Conservation (phyloP, 345 rosid genomes). For the Noccaea bulbosa region DNA sequence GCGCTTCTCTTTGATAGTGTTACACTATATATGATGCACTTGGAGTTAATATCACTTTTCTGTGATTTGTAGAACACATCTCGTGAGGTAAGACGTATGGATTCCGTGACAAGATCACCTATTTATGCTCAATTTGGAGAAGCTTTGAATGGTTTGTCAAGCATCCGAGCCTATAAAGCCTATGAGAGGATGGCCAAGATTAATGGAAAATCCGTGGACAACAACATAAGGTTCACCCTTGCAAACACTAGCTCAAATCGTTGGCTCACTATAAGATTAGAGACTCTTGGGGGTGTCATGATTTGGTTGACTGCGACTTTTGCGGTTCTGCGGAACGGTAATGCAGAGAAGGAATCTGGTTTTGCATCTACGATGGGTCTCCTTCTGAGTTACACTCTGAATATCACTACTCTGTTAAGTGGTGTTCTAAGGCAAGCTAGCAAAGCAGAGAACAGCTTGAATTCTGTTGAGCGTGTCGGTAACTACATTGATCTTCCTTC, state of each 20-base stretch:
- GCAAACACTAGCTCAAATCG: conserved; percentile 74
- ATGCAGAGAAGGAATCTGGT: conserved; percentile 59
- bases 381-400: conserved; percentile 86
- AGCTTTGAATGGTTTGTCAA: conserved; percentile 86
- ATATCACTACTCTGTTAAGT: conserved; percentile 74
- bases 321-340: conserved; percentile 78
- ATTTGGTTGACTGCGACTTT: conserved; percentile 91
- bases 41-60: conserved; percentile 6
- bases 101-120: conserved; percentile 86
- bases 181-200: conserved; percentile 77
- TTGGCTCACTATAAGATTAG: conserved; percentile 86
- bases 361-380: conserved; percentile 94
- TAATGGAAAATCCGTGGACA: conserved; percentile 86
- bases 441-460: conserved; percentile 90
- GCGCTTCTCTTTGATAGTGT: neutral
- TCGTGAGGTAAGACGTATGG: conserved; percentile 92
- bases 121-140: conserved; percentile 95
- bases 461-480: conserved; percentile 91
- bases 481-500: conserved; percentile 83
- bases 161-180: conserved; percentile 90
- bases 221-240: conserved; percentile 87
- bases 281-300: conserved; percentile 90
- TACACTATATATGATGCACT: conserved; percentile 16
- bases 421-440: conserved; percentile 90
- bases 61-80: conserved; percentile 69